A percentile compares a stretch with the other conserved stretches of the same genome.
These are phyloP conservation scores for Trypanosoma melophagium DNA, from an alignment of 208 protist species.

Conservation along the genomic window DNA sequence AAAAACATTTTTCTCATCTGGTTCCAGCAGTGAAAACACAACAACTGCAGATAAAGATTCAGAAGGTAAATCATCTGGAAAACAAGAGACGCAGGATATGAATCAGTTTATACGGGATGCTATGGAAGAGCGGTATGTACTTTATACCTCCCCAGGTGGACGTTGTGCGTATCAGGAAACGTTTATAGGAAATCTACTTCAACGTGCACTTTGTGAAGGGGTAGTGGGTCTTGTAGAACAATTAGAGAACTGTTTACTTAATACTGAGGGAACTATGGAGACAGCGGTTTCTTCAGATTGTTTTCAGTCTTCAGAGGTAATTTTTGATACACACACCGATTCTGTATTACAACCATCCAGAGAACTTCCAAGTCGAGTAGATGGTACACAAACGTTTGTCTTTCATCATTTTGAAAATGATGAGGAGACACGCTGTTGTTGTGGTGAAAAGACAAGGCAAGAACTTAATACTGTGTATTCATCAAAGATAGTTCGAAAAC, in stretches of 20 bases:
- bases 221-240: slow-evolving; percentile 61
- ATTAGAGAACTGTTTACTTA: slow-evolving; percentile 78
- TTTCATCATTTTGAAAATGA: slow-evolving; percentile 85
- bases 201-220: slow-evolving; percentile 57
- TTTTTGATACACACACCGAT: background rate
- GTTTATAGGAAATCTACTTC: slow-evolving; percentile 73
- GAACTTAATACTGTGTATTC: slow-evolving; percentile 49
- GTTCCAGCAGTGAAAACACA: background rate
- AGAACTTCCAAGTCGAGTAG: background rate
- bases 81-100: slow-evolving; percentile 31
- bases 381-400: slow-evolving; percentile 35
- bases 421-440: slow-evolving; percentile 42
- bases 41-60: background rate
- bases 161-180: slow-evolving; percentile 66
- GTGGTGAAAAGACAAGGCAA: slow-evolving; percentile 42
- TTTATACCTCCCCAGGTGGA: slow-evolving; percentile 62
- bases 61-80: slow-evolving; percentile 2
- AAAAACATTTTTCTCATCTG: slow-evolving; percentile 8
- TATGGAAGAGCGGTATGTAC: slow-evolving; percentile 74
- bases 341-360: too few relatives aligned
- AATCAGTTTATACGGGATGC: slow-evolving; percentile 53
- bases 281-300: background rate
- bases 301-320: background rate
- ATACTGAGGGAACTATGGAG: slow-evolving; percentile 28
- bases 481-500: slow-evolving; percentile 41